A percentile compares a stretch with the other conserved stretches of the same genome.
phyloP scores from a whole-genome alignment of 306 rosid genomes.

The Carpinus fangiana region DNA sequence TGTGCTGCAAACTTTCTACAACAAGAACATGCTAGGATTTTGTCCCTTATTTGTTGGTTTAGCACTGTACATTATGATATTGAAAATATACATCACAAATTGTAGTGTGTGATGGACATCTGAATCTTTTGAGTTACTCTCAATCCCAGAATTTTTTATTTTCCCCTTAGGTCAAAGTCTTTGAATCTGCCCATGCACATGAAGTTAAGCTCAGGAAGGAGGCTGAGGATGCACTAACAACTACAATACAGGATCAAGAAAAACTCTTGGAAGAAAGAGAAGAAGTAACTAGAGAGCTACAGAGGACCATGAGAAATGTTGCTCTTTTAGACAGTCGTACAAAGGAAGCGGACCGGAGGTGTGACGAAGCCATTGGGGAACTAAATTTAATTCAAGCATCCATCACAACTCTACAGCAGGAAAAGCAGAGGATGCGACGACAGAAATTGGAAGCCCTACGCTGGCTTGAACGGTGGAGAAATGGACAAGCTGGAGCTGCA shows the following conservation, averaged over 20 bases:
- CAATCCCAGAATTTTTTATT: constrained; percentile 12
- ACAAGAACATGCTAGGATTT: not conserved
- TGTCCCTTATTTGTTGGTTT: not conserved
- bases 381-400: constrained; percentile 62
- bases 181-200: constrained; percentile 46
- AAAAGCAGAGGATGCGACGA: constrained; percentile 59
- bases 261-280: constrained; percentile 53
- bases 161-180: constrained; percentile 48
- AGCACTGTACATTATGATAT: not conserved
- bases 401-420: constrained; percentile 56
- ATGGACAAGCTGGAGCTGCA: constrained; percentile 51
- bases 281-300: constrained; percentile 42
- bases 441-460: constrained; percentile 64
- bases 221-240: constrained; percentile 54
- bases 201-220: constrained; percentile 60
- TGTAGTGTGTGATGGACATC: not conserved
- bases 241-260: constrained; percentile 52
- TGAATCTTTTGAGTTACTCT: constrained; percentile 11
- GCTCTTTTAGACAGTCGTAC: constrained; percentile 57
- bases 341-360: constrained; percentile 59
- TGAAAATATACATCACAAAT: not conserved
- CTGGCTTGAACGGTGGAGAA: constrained; percentile 81
- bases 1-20: constrained; percentile 5
- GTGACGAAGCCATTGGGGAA: constrained; percentile 56
- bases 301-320: constrained; percentile 58